phyloP scores from a whole-genome alignment of 2,329 filamentous ascomycete species.

The Colletotrichum agaves region DNA sequence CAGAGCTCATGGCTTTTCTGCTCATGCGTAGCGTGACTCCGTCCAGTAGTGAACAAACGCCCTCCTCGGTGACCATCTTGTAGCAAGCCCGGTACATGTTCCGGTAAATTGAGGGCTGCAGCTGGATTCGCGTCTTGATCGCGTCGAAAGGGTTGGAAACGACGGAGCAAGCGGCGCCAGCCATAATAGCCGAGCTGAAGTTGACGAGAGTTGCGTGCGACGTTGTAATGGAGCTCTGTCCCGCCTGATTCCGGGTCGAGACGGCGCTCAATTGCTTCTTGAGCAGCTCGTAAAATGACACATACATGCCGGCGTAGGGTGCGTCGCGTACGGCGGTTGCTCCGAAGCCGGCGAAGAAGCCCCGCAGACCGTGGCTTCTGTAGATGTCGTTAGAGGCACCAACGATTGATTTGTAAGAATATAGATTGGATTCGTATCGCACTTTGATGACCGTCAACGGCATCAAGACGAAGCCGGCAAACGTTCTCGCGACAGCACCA shows the following conservation, averaged over 20 bases:
- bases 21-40: constrained; percentile 88
- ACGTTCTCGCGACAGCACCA: constrained; percentile 84
- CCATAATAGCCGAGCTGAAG: constrained; percentile 83
- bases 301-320: constrained; percentile 96
- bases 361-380: constrained; percentile 76
- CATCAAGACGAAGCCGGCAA: constrained; percentile 92
- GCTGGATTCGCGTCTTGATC: constrained; percentile 92
- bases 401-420: constrained; percentile 81
- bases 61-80: constrained; percentile 86
- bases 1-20: constrained; percentile 90
- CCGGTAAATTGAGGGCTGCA: constrained; percentile 83
- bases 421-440: constrained; percentile 89
- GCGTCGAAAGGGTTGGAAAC: constrained; percentile 97
- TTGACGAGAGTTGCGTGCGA: constrained; percentile 60
- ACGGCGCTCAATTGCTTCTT: constrained; percentile 69
- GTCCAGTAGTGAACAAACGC: constrained; percentile 82
- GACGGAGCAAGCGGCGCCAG: constrained; percentile 84
- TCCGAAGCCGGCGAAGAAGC: constrained; percentile 94
- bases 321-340: constrained; percentile 93
- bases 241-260: background rate
- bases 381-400: constrained; percentile 81
- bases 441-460: constrained; percentile 97
- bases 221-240: constrained; percentile 10
- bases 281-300: constrained; percentile 89
- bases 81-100: constrained; percentile 83